These are phyloP conservation scores for Starmerella khaoyaiensis DNA, from an alignment of 805 yeast genomes.

Conservation along the genomic window DNA sequence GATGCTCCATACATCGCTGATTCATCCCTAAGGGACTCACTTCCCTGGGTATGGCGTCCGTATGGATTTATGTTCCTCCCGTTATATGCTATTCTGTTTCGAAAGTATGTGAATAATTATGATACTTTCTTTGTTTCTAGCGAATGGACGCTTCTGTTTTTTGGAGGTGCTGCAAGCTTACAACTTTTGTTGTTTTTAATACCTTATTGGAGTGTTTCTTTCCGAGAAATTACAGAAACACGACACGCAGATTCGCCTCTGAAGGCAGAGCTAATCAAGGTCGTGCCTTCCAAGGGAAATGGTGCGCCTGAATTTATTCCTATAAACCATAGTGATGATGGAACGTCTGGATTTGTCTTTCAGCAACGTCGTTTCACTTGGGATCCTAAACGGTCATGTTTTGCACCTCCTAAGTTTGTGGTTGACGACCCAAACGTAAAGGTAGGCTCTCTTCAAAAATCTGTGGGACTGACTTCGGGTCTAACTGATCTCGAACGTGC, in stretches of 20 bases:
- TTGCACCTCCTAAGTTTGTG: conserved; percentile 68
- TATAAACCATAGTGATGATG: conserved; percentile 43
- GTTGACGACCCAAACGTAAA: conserved; percentile 43
- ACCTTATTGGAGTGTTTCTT: conserved; percentile 84
- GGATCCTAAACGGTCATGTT: conserved; percentile 39
- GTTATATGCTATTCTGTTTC: conserved; percentile 59
- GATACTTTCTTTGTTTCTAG: conserved; percentile 74
- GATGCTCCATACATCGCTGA: conserved; percentile 57
- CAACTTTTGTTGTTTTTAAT: conserved; percentile 70
- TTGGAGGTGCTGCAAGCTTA: conserved; percentile 57
- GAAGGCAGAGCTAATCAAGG: conserved; percentile 59
- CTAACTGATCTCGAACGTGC: conserved; percentile 33
- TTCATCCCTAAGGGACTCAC: conserved; percentile 64
- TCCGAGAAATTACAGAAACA: conserved; percentile 62
- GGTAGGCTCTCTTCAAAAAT: conserved; percentile 42
- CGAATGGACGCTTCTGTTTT: conserved; percentile 91
- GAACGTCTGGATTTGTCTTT: conserved; percentile 60
- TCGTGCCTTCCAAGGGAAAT: conserved; percentile 70
- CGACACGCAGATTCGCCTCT: conserved; percentile 36
- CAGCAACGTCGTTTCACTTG: conserved; percentile 85
- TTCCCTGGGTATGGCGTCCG: conserved; percentile 47
- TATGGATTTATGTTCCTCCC: conserved; percentile 73
- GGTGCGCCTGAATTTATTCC: conserved; percentile 73
- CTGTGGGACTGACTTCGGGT: conserved; percentile 33
- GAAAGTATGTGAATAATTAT: conserved; percentile 53